A percentile compares a stretch with the other conserved stretches of the same genome.
phyloP scores from a whole-genome alignment of 2,329 filamentous ascomycete genomes.

The Beauveria sp. region DNA sequence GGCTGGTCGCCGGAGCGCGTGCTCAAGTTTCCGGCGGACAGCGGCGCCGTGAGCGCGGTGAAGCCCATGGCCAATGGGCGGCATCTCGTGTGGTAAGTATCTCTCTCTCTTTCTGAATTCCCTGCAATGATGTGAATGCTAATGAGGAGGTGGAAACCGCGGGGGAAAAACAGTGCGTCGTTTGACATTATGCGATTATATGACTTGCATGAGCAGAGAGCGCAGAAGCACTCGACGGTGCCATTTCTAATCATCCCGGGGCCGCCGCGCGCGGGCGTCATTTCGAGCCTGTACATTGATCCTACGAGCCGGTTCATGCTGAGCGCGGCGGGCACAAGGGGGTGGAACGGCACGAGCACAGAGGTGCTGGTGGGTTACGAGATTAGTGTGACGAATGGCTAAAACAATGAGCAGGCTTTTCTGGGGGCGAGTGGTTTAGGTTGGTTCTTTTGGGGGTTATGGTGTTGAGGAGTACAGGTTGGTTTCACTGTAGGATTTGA shows the following conservation, averaged over 20 bases:
- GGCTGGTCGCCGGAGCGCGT: slow-evolving; percentile 67
- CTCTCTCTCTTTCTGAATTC: neutral
- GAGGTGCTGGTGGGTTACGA: slow-evolving; percentile 94
- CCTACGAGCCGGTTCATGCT: slow-evolving; percentile 86
- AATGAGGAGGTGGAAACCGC: neutral
- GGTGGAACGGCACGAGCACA: slow-evolving; percentile 87
- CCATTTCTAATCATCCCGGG: slow-evolving; percentile 96
- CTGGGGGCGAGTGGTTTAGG: neutral
- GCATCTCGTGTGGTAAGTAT: slow-evolving; percentile 67
- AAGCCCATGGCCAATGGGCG: slow-evolving; percentile 86
- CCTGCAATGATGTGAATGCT: slow-evolving; percentile 50
- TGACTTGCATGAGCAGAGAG: slow-evolving; percentile 63
- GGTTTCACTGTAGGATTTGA: too few species aligned
- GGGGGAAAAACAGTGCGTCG: slow-evolving; percentile 57
- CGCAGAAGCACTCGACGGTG: slow-evolving; percentile 67
- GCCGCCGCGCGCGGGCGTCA: slow-evolving; percentile 73
- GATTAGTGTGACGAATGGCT: slow-evolving; percentile 41
- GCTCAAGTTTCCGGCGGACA: slow-evolving; percentile 83
- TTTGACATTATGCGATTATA: slow-evolving; percentile 92
- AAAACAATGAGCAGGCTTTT: neutral
- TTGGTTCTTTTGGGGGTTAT: too few species aligned
- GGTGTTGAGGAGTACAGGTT: too few species aligned
- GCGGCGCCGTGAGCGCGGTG: slow-evolving; percentile 81
- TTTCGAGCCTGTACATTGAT: slow-evolving; percentile 80
- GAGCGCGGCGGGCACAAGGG: slow-evolving; percentile 81